Evolutionary conservation across 768 basidiomycete species (phyloP).

Genomic region (Boletus tomentosulus): DNA sequence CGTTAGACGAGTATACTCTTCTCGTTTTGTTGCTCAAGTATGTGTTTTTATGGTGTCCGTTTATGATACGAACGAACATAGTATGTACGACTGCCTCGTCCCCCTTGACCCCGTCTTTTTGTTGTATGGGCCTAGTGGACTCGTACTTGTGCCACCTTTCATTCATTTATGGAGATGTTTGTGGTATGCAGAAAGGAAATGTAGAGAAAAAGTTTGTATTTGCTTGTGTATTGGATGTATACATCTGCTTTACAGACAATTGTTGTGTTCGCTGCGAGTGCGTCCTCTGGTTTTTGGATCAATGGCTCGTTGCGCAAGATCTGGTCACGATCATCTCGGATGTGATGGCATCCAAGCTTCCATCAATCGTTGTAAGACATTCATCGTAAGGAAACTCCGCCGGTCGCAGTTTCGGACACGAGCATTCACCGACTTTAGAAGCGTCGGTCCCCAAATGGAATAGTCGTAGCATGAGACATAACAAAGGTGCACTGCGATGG

Average conservation of each 20-base stretch:
- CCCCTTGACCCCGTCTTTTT: neutral
- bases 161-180: neutral
- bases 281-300: neutral
- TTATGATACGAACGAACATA: slow-evolving; percentile 28
- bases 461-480: neutral
- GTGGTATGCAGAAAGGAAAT: slow-evolving; percentile 2
- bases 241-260: slow-evolving; percentile 20
- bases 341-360: neutral
- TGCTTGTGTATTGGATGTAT: slow-evolving; percentile 20
- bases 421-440: neutral
- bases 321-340: neutral
- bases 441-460: neutral
- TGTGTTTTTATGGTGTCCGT: slow-evolving; percentile 12
- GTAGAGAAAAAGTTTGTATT: slow-evolving; percentile 30
- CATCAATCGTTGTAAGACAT: neutral
- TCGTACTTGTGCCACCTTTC: neutral
- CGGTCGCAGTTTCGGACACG: neutral
- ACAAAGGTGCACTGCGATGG: neutral
- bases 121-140: slow-evolving; percentile 6
- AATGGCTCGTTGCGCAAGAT: no score
- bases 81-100: slow-evolving; percentile 25
- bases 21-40: slow-evolving; percentile 11
- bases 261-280: neutral
- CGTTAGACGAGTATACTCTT: neutral
- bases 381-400: neutral